Evolutionary conservation across 805 yeast genomes (phyloP), one percentile per base, ranked within the genome.

Genomic region (Huiozyma sinensis): DNA sequence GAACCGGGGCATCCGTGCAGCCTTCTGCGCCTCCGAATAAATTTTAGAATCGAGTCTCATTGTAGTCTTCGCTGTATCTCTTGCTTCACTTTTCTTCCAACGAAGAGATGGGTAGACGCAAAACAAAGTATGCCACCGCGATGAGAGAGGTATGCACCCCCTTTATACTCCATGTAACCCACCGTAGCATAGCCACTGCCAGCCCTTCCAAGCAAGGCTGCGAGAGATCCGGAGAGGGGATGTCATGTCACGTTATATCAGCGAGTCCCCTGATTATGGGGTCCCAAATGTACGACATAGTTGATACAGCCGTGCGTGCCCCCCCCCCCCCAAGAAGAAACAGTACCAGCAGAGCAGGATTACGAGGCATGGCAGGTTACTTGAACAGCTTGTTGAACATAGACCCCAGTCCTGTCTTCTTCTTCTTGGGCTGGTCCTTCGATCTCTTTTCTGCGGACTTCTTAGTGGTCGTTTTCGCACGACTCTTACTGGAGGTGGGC

Each of bases 31-130:
- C 39, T 60, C 63, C 33, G 53, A 36, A 38, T 53, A 57, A 27
- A 51, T 43, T 24, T 48, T 47, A 29, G 61, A 44, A 44, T 55
- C 54, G 35, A 57, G 30, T 42, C 55, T 56, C 63, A 60, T 60
- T 33, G 29, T 17, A 36, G 7, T 6, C 5, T 35, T 13, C n/a
- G n/a, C 33, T 31, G 33, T 2, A 9, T 31, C 11, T 31, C n/a
- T 31, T 31, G n/a, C 9, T 31, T 11, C 11, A 31, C 33, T 4
- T 31, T 31, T 31, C n/a, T 31, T 31, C 33, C n/a, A 31, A 8
- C 33, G 5, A 31, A 5, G 9, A 31, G n/a, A 31, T 9, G 9
- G 33, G 11, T 4, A 31, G n/a, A 31, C 33, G n/a, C 3, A 31
- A 8, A 31, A 31, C n/a, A 31, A 11, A 9, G n/a, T 9, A 31